Evolutionary conservation across 345 rosid genomes (phyloP).

Genomic region (Hypericum perforatum): DNA sequence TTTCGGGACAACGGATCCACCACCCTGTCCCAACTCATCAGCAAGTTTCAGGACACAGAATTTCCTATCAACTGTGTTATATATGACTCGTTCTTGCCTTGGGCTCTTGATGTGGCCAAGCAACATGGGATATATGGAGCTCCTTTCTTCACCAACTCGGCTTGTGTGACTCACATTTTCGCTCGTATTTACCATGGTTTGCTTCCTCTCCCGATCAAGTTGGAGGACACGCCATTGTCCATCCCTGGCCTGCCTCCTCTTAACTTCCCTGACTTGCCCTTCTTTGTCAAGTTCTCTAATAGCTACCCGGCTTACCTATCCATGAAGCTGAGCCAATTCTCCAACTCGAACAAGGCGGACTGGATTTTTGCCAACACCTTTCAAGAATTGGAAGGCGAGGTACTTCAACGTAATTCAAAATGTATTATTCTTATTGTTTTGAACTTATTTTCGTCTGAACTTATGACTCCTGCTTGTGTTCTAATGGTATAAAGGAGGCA

Average conservation of each 20-base stretch:
- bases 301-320: slow-evolving; percentile 15
- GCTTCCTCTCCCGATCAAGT: background rate
- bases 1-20: slow-evolving; percentile 38
- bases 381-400: slow-evolving; percentile 18
- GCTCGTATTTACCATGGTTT: background rate
- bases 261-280: slow-evolving; percentile 16
- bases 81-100: slow-evolving; percentile 62
- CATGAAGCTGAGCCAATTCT: slow-evolving; percentile 14
- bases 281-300: slow-evolving; percentile 8
- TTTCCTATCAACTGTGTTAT: slow-evolving; percentile 39
- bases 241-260: slow-evolving; percentile 15
- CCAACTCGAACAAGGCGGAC: slow-evolving; percentile 16
- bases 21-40: slow-evolving; percentile 37
- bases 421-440: too few relatives aligned
- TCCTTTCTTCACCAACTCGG: slow-evolving; percentile 51
- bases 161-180: background rate
- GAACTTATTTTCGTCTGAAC: too few relatives aligned
- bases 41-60: slow-evolving; percentile 23
- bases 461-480: too few relatives aligned
- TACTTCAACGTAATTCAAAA: background rate
- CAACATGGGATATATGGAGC: slow-evolving; percentile 41
- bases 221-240: background rate
- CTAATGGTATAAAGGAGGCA: too few relatives aligned
- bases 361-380: slow-evolving; percentile 17
- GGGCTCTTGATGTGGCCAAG: slow-evolving; percentile 73